Percentiles rank a stretch among this genome's conserved stretches.
Evolutionary conservation across 208 protist species (phyloP).

Genomic region (Wallacemonas sp.): DNA sequence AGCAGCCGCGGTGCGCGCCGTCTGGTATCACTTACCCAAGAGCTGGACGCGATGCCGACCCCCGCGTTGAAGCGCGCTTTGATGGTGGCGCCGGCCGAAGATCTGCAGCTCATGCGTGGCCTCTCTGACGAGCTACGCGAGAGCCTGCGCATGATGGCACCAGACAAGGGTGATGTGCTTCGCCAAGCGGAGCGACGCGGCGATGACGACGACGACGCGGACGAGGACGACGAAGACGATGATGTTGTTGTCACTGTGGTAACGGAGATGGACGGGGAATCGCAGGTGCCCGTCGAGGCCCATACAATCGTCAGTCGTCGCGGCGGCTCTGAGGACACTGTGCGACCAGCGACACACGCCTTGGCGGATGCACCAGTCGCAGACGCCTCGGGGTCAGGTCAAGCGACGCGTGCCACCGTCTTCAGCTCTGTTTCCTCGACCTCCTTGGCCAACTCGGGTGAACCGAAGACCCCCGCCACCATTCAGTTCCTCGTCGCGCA

Average conservation of each 20-base stretch:
- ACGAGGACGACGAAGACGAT: conserved; percentile 12
- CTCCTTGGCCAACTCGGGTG: neutral
- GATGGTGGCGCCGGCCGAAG: conserved; percentile 40
- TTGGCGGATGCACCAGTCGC: neutral
- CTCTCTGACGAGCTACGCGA: conserved; percentile 41
- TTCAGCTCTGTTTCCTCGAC: neutral
- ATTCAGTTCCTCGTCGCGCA: conserved; percentile 78
- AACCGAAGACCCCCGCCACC: conserved; percentile 22
- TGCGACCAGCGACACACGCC: neutral
- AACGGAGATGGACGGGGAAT: conserved; percentile 8
- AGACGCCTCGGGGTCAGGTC: neutral
- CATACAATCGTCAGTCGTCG: too few relatives aligned
- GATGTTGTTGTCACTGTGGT: conserved; percentile 8
- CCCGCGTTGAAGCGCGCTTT: conserved; percentile 31
- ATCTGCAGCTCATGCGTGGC: conserved; percentile 44
- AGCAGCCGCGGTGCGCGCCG: neutral
- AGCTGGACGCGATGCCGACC: conserved; percentile 13
- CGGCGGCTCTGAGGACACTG: neutral
- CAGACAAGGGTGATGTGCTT: conserved; percentile 17
- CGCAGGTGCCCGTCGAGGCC: neutral
- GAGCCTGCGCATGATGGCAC: conserved; percentile 9
- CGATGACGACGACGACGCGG: conserved; percentile 6
- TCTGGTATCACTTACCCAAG: conserved; percentile 5
- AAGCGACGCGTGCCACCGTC: neutral
- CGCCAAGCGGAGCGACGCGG: conserved; percentile 9